Conservation (phyloP, 306 rosid species). For the Acacia crassicarpa region DNA sequence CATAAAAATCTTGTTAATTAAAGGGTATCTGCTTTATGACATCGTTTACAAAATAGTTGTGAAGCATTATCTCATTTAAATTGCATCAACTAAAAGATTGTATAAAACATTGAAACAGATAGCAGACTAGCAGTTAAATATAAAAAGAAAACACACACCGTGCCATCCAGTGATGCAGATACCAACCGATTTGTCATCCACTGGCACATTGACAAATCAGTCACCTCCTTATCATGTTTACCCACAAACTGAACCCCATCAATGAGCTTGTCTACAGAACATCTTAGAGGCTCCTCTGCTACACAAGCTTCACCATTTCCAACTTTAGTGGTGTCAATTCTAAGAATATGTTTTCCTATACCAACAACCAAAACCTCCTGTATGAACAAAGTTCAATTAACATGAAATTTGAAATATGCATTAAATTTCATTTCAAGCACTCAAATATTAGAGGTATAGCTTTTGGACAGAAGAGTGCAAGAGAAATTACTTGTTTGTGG, state of each 20-base stretch:
- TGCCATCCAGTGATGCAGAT: slow-evolving; percentile 97
- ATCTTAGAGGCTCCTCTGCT: slow-evolving; percentile 76
- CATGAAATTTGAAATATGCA: slow-evolving; percentile 16
- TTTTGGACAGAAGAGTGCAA: slow-evolving; percentile 3
- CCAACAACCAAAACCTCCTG: slow-evolving; percentile 98
- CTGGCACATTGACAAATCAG: slow-evolving; percentile 97
- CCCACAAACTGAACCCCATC: slow-evolving; percentile 97
- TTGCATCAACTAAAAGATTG: neutral
- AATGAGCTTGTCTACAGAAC: slow-evolving; percentile 80
- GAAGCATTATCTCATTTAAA: neutral
- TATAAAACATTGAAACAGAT: neutral
- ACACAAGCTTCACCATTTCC: slow-evolving; percentile 70
- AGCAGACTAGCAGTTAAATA: slow-evolving; percentile 9
- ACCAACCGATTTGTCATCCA: slow-evolving; percentile 98
- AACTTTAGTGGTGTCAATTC: slow-evolving; percentile 92
- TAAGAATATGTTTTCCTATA: slow-evolving; percentile 73
- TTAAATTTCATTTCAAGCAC: slow-evolving; percentile 20
- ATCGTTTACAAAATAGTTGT: neutral
- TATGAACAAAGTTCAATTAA: slow-evolving; percentile 34
- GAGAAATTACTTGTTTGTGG: slow-evolving; percentile 80
- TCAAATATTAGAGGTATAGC: neutral
- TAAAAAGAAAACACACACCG: slow-evolving; percentile 52
- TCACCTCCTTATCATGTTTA: slow-evolving; percentile 89
- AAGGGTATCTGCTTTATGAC: no score
- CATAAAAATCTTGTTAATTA: neutral